phyloP scores from a whole-genome alignment of 352 stramenopile genomes.

The Phytophthora cactorum region DNA sequence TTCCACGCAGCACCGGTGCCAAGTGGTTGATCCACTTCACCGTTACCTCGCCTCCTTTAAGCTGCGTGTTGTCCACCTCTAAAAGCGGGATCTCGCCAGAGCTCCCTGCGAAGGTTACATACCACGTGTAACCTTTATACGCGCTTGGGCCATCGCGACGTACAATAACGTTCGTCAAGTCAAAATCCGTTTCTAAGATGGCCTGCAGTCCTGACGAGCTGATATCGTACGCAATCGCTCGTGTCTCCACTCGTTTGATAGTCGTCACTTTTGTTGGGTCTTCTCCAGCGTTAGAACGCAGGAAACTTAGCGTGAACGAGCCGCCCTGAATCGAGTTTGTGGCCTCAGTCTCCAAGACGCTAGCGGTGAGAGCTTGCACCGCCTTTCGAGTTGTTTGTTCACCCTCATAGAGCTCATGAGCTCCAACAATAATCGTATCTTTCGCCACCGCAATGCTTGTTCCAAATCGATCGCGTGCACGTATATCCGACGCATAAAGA shows the following conservation, averaged over 20 bases:
- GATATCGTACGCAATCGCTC: constrained; percentile 63
- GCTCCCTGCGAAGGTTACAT: constrained; percentile 75
- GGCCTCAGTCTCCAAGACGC: constrained; percentile 23
- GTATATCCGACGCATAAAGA: constrained; percentile 70
- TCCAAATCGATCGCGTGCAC: constrained; percentile 74
- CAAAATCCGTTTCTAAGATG: constrained; percentile 73
- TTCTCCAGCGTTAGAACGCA: constrained; percentile 32
- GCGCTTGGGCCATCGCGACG: constrained; percentile 56
- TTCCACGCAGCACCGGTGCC: constrained; percentile 66
- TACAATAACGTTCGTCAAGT: constrained; percentile 76
- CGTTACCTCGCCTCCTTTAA: constrained; percentile 38
- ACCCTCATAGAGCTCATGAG: constrained; percentile 64
- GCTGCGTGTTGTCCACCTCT: constrained; percentile 48
- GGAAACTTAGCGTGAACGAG: constrained; percentile 61
- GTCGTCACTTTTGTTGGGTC: constrained; percentile 16
- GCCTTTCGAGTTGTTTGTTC: constrained; percentile 73
- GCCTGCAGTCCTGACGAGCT: constrained; percentile 47
- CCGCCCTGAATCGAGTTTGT: constrained; percentile 34
- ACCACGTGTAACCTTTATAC: constrained; percentile 78
- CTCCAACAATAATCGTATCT: constrained; percentile 74
- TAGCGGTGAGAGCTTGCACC: constrained; percentile 65
- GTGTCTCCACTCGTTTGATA: constrained; percentile 42
- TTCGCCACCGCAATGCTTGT: constrained; percentile 69
- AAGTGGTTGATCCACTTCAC: constrained; percentile 55
- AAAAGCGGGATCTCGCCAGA: constrained; percentile 66